Conservation (phyloP, 2,329 filamentous ascomycete species). For the Fusarium dlaminii region DNA sequence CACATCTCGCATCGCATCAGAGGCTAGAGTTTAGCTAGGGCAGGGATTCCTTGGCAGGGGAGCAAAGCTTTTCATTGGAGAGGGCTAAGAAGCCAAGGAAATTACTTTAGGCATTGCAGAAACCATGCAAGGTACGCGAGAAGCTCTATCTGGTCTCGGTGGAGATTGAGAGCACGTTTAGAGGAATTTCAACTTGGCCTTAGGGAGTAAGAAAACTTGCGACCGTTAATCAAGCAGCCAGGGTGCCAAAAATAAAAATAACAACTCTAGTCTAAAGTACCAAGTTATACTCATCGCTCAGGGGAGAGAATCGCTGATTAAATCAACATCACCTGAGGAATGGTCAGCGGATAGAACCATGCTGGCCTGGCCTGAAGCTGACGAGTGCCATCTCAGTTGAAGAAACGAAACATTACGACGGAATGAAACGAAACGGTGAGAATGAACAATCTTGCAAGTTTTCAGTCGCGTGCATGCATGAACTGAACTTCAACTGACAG, state of each 20-base stretch:
- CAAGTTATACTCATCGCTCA: background rate
- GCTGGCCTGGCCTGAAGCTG: constrained; percentile 30
- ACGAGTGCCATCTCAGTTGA: constrained; percentile 7
- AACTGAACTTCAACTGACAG: constrained; percentile 13
- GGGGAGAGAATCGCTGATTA: background rate
- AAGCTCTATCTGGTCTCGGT: constrained; percentile 2
- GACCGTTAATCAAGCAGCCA: background rate
- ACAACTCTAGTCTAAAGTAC: background rate
- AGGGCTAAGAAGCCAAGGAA: background rate
- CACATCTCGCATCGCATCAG: background rate
- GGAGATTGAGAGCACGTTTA: constrained; percentile 1
- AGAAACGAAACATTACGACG: constrained; percentile 23
- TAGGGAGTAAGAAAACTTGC: background rate
- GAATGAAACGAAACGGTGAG: constrained; percentile 33
- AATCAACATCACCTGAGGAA: constrained; percentile 13
- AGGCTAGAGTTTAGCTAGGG: background rate
- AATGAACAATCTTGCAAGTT: background rate
- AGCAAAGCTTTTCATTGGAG: constrained; percentile 14
- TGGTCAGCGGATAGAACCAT: background rate
- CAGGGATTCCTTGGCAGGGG: constrained; percentile 38
- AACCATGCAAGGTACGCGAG: constrained; percentile 23
- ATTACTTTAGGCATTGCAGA: constrained; percentile 3
- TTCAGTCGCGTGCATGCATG: constrained; percentile 4
- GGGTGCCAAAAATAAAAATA: background rate
- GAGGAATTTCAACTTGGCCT: background rate